A percentile compares a stretch with the other conserved stretches of the same genome.
Evolutionary conservation across 2,329 filamentous ascomycete genomes (phyloP).

Genomic region (Scedosporium dehoogii): DNA sequence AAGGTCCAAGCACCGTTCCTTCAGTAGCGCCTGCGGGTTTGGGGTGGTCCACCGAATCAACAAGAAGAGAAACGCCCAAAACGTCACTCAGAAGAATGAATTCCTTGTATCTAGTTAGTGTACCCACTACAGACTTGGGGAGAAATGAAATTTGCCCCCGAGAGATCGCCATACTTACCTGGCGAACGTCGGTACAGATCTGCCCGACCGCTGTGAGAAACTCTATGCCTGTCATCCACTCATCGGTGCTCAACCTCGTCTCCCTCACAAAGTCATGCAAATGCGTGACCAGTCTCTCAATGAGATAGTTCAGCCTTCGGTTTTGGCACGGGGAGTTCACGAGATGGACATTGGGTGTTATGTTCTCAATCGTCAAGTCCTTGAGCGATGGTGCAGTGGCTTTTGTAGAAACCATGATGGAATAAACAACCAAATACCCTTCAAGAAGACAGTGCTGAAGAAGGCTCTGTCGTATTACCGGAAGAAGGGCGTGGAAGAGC

Average conservation of each 20-base stretch:
- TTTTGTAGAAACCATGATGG: no score
- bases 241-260: constrained; percentile 58
- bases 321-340: constrained; percentile 55
- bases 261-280: constrained; percentile 70
- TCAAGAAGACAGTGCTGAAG: no score
- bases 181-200: constrained; percentile 57
- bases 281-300: constrained; percentile 61
- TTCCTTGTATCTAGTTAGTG: constrained; percentile 33
- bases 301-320: constrained; percentile 53
- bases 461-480: no score
- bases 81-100: constrained; percentile 70
- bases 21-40: constrained; percentile 59
- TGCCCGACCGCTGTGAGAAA: constrained; percentile 62
- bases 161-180: no score
- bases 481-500: no score
- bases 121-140: no score
- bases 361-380: constrained; percentile 65
- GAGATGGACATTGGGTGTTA: constrained; percentile 58
- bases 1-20: constrained; percentile 66
- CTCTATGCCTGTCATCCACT: constrained; percentile 62
- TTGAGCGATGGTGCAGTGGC: not conserved
- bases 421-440: no score
- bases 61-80: constrained; percentile 62
- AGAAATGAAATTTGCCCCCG: no score
- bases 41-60: constrained; percentile 69